A percentile compares a stretch with the other conserved stretches of the same genome.
These are phyloP conservation scores for Tulasnella sp. DNA, from an alignment of 768 basidiomycete genomes.

Conservation along the genomic window DNA sequence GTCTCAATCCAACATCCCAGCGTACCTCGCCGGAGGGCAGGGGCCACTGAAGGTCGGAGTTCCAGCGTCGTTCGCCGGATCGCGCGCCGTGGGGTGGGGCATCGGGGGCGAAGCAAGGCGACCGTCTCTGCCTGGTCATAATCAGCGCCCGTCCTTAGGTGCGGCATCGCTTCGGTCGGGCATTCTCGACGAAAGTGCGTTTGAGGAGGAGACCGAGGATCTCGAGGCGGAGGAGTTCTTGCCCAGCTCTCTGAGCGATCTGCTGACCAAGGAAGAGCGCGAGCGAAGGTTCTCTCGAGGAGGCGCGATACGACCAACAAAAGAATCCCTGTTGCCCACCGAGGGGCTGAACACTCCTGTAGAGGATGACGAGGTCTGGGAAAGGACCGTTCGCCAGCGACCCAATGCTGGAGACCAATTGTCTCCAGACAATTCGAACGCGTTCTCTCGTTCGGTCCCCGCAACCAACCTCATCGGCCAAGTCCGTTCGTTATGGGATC, in stretches of 20 bases:
- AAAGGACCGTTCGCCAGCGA: constrained; percentile 15
- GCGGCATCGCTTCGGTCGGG: constrained; percentile 38
- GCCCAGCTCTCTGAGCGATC: constrained; percentile 83
- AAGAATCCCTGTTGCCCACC: constrained; percentile 16
- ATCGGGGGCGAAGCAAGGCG: constrained; percentile 1
- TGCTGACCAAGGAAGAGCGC: constrained; percentile 87
- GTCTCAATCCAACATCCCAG: constrained; percentile 41
- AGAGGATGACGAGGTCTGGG: constrained; percentile 20
- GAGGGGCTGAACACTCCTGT: not conserved
- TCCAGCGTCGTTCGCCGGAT: constrained; percentile 32
- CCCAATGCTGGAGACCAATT: not conserved
- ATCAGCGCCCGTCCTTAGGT: constrained; percentile 17
- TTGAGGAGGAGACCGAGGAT: constrained; percentile 53
- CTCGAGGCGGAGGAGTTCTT: constrained; percentile 82
- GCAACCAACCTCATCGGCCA: constrained; percentile 76
- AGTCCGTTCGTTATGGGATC: constrained; percentile 81
- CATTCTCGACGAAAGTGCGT: constrained; percentile 35
- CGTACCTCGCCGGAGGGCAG: constrained; percentile 19
- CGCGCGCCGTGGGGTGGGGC: constrained; percentile 18
- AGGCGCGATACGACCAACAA: constrained; percentile 39
- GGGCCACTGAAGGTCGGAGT: constrained; percentile 7
- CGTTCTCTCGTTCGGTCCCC: constrained; percentile 80
- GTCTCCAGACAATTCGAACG: not conserved
- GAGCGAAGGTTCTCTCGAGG: constrained; percentile 79
- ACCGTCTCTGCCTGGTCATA: constrained; percentile 32